Evolutionary conservation across 768 basidiomycete genomes (phyloP).

Genomic region (Ramaria sp.): DNA sequence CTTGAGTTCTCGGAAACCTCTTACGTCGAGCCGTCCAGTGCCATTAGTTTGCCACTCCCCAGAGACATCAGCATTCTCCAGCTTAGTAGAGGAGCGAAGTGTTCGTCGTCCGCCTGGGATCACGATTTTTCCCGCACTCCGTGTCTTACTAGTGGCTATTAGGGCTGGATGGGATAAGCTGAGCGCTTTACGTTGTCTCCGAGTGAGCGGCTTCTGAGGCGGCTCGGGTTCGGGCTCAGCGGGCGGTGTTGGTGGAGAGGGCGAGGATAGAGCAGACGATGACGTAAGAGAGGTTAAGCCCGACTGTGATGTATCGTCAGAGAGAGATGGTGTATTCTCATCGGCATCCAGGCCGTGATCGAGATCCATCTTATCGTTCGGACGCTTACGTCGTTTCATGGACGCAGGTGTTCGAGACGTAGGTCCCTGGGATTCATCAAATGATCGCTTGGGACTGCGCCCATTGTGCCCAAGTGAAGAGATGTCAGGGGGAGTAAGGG

Average conservation of each 20-base stretch:
- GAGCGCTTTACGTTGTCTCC: conserved; percentile 57
- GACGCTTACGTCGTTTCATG: conserved; percentile 1
- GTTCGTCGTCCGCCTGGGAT: conserved; percentile 49
- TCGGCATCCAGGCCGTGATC: conserved; percentile 17
- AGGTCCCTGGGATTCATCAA: conserved; percentile 39
- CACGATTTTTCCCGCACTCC: conserved; percentile 42
- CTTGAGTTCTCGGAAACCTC: conserved; percentile 69
- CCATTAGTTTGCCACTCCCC: conserved; percentile 58
- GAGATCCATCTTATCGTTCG: conserved; percentile 18
- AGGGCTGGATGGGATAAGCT: conserved; percentile 46
- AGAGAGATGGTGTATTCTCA: conserved; percentile 30
- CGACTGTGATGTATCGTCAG: conserved; percentile 23
- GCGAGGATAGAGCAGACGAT: conserved; percentile 28
- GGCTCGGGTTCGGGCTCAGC: conserved; percentile 17
- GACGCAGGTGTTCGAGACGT: conserved; percentile 14
- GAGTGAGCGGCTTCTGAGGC: conserved; percentile 37
- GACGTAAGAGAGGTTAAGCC: conserved; percentile 17
- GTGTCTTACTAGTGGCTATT: neutral
- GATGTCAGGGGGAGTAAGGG: neutral
- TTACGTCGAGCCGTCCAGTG: conserved; percentile 60
- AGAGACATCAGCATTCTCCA: conserved; percentile 19
- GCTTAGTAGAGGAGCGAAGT: conserved; percentile 14
- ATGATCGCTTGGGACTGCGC: conserved; percentile 39
- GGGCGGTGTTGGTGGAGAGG: conserved; percentile 17
- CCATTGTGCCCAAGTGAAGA: neutral